Evolutionary conservation across 2,329 filamentous ascomycete species (phyloP), one percentile per base, ranked within the genome.

Genomic region (Exophiala alcalophila): DNA sequence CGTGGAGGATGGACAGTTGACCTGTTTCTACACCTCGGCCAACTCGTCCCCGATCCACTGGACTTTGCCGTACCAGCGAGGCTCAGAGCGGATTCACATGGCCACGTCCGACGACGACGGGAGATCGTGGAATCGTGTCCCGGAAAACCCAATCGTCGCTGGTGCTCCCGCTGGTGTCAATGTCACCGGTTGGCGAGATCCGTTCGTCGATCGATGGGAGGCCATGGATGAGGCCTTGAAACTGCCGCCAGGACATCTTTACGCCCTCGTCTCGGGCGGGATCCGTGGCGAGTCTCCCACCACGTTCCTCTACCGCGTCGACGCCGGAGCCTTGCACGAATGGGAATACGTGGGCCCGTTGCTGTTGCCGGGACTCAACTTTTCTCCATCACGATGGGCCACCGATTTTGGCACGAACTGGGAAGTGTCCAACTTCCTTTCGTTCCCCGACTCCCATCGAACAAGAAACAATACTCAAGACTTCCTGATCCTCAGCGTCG

Each of bases 341-440:
- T 76, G 73, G 73, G 49, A 58, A 16, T 74, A 71, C 25, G 29
- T 71, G 6, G 70, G 71, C 1, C 63, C 62, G 4, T 54, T 76
- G 15, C 49, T 68, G 4, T 59, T 70, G 28, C 45, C 69, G 5
- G 62, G 64, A 0, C 50, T 64, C 5, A 66, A 68, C 12, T 60
- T 61, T 18, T 57, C 57, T 6, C 57, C 65, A 0, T 68, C 68
- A 0, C 59, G 60, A 33, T 76, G 73, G 71, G 66, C 65, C 0
- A 68, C 71, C 3, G 70, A 76, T 29, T 61, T 71, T 11, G 73
- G 72, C 0, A 58, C 67, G 9, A 76, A 76, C 36, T 74, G 71
- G 70, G 72, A 76, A 47, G 69, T 70, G 5, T 65, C 63, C 15
- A 74, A 72, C 49, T 65, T 73, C 26, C 56, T 69, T 47, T 68